phyloP scores from a whole-genome alignment of 2,329 filamentous ascomycete species.

The Aulographum hederae region DNA sequence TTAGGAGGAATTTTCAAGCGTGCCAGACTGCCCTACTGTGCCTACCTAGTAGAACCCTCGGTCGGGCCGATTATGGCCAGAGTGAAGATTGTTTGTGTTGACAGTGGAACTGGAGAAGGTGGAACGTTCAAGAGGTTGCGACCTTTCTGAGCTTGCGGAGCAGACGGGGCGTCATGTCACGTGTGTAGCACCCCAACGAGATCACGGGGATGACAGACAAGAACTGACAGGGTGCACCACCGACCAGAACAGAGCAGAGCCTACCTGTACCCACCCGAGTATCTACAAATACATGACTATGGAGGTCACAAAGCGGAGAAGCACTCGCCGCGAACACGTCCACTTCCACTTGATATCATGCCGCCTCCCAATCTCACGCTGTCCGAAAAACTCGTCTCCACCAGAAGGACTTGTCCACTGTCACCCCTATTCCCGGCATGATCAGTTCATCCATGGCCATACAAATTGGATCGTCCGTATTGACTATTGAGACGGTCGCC shows the following conservation, averaged over 20 bases:
- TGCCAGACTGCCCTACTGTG: too few relatives aligned
- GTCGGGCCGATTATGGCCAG: not conserved
- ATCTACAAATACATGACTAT: slow-evolving; percentile 37
- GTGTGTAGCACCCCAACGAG: too few relatives aligned
- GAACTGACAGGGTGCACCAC: too few relatives aligned
- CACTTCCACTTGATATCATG: slow-evolving; percentile 44
- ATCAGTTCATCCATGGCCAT: slow-evolving; percentile 41
- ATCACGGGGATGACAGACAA: too few relatives aligned
- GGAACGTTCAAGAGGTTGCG: too few relatives aligned
- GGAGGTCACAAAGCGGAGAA: slow-evolving; percentile 28
- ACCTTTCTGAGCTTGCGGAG: too few relatives aligned
- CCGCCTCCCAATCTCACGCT: slow-evolving; percentile 51
- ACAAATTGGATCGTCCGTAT: slow-evolving; percentile 62
- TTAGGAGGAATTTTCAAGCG: not conserved
- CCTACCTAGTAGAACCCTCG: too few relatives aligned
- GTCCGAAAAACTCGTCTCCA: slow-evolving; percentile 66
- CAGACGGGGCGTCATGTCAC: too few relatives aligned
- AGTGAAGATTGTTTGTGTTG: not conserved
- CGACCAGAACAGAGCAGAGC: not conserved
- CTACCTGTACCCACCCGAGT: slow-evolving; percentile 39
- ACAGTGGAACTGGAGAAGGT: not conserved
- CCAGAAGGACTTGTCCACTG: slow-evolving; percentile 33
- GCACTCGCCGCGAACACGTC: slow-evolving; percentile 26
- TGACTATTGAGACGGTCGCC: slow-evolving; percentile 57
- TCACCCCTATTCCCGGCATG: slow-evolving; percentile 45